Percentiles rank a stretch among this genome's conserved stretches.
Conservation (phyloP, 176 grass and related monocot genomes). For the Phyllostachys edulis region DNA sequence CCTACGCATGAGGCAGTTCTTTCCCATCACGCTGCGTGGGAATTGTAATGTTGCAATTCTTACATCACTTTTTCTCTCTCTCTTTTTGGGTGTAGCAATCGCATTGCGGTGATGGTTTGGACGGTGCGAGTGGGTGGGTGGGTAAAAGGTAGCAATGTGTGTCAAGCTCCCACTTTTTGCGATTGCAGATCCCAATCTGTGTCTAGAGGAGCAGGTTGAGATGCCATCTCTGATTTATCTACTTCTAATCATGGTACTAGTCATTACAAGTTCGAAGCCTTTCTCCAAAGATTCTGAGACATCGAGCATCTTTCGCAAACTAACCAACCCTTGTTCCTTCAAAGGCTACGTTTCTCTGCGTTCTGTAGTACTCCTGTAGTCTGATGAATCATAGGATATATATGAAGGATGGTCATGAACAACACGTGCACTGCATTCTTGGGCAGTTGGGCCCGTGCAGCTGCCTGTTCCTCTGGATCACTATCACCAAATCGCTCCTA, state of each 20-base stretch:
- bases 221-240: not conserved
- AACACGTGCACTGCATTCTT: slow-evolving; percentile 21
- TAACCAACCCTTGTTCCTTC: not conserved
- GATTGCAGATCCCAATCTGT: not conserved
- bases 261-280: not conserved
- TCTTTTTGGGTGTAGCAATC: not conserved
- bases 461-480: slow-evolving; percentile 1
- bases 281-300: not conserved
- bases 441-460: not conserved
- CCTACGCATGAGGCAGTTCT: not conserved
- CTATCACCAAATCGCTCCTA: slow-evolving; percentile 9
- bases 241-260: not conserved
- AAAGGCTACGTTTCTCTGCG: not conserved
- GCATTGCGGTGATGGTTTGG: not conserved
- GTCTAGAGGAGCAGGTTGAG: not conserved
- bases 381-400: not conserved
- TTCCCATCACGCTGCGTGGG: not conserved
- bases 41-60: not conserved
- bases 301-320: not conserved
- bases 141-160: not conserved
- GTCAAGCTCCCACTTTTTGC: not conserved
- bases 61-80: not conserved
- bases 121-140: slow-evolving; percentile 30
- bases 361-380: not conserved
- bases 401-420: not conserved